Percentiles rank a stretch among this genome's conserved stretches.
These are phyloP conservation scores for Geosmithia morbida DNA, from an alignment of 2,329 filamentous ascomycete species.

Conservation along the genomic window DNA sequence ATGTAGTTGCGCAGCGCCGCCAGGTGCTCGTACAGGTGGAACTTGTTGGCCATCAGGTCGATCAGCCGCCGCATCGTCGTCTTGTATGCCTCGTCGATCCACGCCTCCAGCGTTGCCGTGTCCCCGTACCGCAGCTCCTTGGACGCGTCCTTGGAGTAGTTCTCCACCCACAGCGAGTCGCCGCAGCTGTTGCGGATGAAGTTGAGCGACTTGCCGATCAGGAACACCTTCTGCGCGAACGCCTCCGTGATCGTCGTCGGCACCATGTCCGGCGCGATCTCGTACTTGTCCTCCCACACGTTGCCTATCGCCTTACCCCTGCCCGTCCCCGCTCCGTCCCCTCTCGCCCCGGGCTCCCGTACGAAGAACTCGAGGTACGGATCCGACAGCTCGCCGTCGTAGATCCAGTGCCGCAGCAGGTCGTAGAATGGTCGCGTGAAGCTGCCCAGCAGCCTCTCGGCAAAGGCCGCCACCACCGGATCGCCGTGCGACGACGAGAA, in stretches of 20 bases:
- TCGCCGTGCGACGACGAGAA: constrained; percentile 93
- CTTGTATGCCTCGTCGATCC: constrained; percentile 95
- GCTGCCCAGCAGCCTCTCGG: constrained; percentile 71
- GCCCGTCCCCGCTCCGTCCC: constrained; percentile 22
- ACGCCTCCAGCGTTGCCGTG: constrained; percentile 77
- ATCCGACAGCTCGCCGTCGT: constrained; percentile 94
- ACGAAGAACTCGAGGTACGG: constrained; percentile 95
- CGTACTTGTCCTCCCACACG: constrained; percentile 97
- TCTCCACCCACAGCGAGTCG: constrained; percentile 89
- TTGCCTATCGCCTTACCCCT: constrained; percentile 55
- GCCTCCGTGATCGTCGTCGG: constrained; percentile 87
- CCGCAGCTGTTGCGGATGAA: constrained; percentile 94
- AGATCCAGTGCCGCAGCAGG: constrained; percentile 93
- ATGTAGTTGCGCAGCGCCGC: constrained; percentile 89
- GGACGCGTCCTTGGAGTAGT: constrained; percentile 83
- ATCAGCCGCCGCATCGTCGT: constrained; percentile 94
- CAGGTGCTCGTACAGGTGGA: constrained; percentile 86
- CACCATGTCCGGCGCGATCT: constrained; percentile 70
- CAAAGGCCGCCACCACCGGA: constrained; percentile 85
- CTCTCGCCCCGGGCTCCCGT: constrained; percentile 51
- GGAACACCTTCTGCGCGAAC: constrained; percentile 89
- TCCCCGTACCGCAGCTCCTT: constrained; percentile 89
- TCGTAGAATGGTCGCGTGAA: constrained; percentile 94
- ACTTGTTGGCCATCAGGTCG: constrained; percentile 86
- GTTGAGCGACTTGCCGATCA: constrained; percentile 95